Evolutionary conservation across 345 rosid genomes (phyloP).

Genomic region (Linum usitatissimum): DNA sequence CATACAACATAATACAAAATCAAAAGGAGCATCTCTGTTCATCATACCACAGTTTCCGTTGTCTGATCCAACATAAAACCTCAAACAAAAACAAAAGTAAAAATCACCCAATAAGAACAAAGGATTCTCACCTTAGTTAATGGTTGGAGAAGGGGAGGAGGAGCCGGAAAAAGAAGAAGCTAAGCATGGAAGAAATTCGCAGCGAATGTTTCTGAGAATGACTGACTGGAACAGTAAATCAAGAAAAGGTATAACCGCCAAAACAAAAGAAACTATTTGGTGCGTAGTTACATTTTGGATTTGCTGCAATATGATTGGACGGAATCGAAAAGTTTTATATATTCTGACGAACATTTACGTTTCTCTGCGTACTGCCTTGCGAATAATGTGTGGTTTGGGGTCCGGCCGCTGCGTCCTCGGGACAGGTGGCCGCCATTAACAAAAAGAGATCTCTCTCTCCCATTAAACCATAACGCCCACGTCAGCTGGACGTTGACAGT

Average conservation of each 20-base stretch:
- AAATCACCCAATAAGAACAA: constrained; percentile 8
- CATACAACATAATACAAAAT: neutral
- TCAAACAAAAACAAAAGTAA: neutral
- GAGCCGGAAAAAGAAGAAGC: constrained; percentile 9
- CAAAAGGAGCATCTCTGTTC: too few species aligned
- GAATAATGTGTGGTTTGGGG: constrained; percentile 18
- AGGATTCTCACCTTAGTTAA: constrained; percentile 12
- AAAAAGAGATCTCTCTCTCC: neutral
- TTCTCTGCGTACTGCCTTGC: neutral
- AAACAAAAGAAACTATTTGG: neutral
- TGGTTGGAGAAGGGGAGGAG: neutral
- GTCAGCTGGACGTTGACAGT: constrained; percentile 1
- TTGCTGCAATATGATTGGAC: constrained; percentile 6
- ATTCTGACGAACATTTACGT: neutral
- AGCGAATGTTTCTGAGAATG: constrained; percentile 22
- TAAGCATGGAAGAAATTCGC: constrained; percentile 24
- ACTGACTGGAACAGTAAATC: constrained; percentile 23
- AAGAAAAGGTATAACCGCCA: neutral
- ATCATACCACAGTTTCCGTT: too few species aligned
- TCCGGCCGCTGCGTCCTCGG: constrained; percentile 16
- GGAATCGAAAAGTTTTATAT: constrained; percentile 25
- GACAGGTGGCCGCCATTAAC: constrained; percentile 16
- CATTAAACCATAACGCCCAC: constrained; percentile 3
- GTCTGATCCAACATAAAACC: too few species aligned
- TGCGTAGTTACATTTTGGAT: neutral